Conservation (phyloP, 768 basidiomycete genomes). For the Leccinellum rugosiceps region DNA sequence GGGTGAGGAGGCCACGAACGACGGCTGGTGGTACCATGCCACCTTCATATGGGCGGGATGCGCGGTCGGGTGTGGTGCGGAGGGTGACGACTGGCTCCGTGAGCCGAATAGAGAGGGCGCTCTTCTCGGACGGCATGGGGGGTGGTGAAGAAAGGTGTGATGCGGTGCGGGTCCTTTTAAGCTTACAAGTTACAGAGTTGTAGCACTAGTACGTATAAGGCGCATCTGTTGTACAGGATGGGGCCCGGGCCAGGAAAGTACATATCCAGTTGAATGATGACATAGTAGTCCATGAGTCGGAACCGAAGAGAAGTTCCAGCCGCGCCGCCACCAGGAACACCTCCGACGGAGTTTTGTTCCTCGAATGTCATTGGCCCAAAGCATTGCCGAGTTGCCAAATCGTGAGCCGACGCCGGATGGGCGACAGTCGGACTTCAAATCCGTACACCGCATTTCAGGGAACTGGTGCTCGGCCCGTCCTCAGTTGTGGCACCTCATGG, state of each 20-base stretch:
- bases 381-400: neutral
- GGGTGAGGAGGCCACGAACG: constrained; percentile 62
- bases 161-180: neutral
- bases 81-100: constrained; percentile 77
- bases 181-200: neutral
- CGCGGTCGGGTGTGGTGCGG: constrained; percentile 39
- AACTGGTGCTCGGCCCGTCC: neutral
- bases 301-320: constrained; percentile 5
- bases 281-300: neutral
- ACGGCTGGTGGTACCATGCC: constrained; percentile 55
- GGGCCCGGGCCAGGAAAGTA: neutral
- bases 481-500: neutral
- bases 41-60: constrained; percentile 19
- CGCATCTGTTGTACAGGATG: neutral
- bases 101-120: constrained; percentile 53
- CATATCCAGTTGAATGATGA: neutral
- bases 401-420: neutral
- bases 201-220: neutral
- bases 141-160: neutral
- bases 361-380: neutral
- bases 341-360: neutral
- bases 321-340: neutral
- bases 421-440: too few relatives aligned
- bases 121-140: constrained; percentile 30
- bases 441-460: too few relatives aligned